Evolutionary conservation across 2,329 filamentous ascomycete species (phyloP).

Genomic region (Xylaria multiplex): DNA sequence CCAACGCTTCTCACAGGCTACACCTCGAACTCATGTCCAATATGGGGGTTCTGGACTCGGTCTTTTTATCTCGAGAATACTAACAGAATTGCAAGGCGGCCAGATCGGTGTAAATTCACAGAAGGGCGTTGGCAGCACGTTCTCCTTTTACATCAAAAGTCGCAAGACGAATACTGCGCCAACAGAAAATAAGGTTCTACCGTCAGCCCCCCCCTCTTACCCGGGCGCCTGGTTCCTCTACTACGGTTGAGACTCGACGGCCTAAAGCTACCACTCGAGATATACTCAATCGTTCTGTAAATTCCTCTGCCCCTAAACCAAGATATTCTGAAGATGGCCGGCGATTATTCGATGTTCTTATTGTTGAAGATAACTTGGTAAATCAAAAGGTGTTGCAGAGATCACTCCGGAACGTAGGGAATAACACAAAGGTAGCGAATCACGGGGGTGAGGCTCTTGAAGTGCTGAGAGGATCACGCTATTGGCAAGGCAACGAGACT

Average conservation of each 20-base stretch:
- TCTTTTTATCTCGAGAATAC: conserved; percentile 78
- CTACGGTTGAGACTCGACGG: conserved; percentile 47
- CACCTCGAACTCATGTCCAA: conserved; percentile 75
- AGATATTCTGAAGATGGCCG: conserved; percentile 46
- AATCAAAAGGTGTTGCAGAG: conserved; percentile 72
- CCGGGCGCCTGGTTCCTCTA: conserved; percentile 49
- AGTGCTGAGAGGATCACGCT: conserved; percentile 64
- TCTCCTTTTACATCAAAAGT: conserved; percentile 79
- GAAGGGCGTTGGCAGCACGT: conserved; percentile 75
- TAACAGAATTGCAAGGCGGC: conserved; percentile 80
- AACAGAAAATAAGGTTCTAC: conserved; percentile 52
- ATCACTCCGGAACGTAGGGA: conserved; percentile 69
- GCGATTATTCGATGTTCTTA: conserved; percentile 65
- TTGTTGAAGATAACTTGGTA: conserved; percentile 75
- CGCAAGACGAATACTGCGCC: conserved; percentile 62
- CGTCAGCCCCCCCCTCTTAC: conserved; percentile 44
- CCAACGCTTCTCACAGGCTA: conserved; percentile 74
- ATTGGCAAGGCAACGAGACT: conserved; percentile 62
- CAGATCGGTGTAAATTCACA: conserved; percentile 78
- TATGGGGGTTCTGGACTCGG: conserved; percentile 77
- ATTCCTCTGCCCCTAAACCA: conserved; percentile 37
- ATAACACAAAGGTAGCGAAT: conserved; percentile 70
- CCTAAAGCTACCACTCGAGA: conserved; percentile 37
- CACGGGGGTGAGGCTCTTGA: conserved; percentile 72
- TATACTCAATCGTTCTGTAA: conserved; percentile 28